Evolutionary conservation across 2,329 filamentous ascomycete species (phyloP).

Genomic region (Lasiodiplodia theobromae): DNA sequence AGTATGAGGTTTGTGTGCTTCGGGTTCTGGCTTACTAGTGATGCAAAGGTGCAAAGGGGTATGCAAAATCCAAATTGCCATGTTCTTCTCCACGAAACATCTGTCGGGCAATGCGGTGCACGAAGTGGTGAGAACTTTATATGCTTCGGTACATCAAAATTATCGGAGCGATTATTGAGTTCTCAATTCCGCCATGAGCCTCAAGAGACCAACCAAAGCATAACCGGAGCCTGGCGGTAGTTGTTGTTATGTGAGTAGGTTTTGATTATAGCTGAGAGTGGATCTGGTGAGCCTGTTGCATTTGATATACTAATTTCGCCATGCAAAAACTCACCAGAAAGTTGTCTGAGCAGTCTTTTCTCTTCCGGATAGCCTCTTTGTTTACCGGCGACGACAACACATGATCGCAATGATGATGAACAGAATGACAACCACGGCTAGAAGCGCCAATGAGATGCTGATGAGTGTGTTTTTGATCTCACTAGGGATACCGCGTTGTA

Average conservation of each 20-base stretch:
- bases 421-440: conserved; percentile 3
- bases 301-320: background rate
- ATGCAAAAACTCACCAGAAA: background rate
- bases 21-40: background rate
- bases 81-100: background rate
- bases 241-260: too few species aligned
- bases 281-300: background rate
- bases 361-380: background rate
- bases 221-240: too few species aligned
- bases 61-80: too few species aligned
- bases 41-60: background rate
- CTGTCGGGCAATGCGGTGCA: background rate
- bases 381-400: conserved; percentile 4
- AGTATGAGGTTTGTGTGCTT: background rate
- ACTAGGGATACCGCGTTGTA: background rate
- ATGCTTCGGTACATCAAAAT: background rate
- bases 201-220: too few species aligned
- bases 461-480: conserved; percentile 10
- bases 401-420: conserved; percentile 4
- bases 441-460: conserved; percentile 3
- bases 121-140: background rate
- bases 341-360: background rate
- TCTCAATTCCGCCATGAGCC: background rate
- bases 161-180: background rate
- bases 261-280: background rate